phyloP scores from a whole-genome alignment of 2,329 filamentous ascomycete genomes.

The Beauveria asiatica region DNA sequence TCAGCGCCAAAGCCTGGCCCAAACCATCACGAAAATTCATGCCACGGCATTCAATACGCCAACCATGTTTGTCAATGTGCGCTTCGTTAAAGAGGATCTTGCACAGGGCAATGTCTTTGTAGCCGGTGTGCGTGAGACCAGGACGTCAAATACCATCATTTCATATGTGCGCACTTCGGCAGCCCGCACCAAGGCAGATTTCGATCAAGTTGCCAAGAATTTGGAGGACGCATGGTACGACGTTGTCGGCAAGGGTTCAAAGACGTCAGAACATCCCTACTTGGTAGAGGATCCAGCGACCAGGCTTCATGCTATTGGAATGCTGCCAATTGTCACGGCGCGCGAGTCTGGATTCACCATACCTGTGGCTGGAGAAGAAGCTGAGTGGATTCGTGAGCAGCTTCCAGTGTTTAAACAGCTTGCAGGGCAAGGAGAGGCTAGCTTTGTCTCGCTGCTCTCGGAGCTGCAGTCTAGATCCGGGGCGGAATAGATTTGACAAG shows the following conservation, averaged over 20 bases:
- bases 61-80: conserved; percentile 8
- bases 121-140: background rate
- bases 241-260: background rate
- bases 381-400: background rate
- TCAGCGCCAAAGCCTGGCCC: background rate
- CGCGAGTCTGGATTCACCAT: background rate
- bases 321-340: conserved; percentile 2
- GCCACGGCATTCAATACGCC: background rate
- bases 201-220: background rate
- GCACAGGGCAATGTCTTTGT: background rate
- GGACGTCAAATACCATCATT: background rate
- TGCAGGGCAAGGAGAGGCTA: background rate
- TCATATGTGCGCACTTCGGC: conserved; percentile 1
- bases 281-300: background rate
- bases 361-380: background rate
- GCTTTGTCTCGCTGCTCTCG: background rate
- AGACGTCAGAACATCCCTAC: background rate
- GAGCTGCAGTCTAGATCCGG: background rate
- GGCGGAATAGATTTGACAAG: too few species aligned
- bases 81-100: background rate
- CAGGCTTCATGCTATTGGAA: background rate
- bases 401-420: conserved; percentile 1
- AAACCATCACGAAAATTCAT: background rate
- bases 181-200: conserved; percentile 3
- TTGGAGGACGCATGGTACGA: conserved; percentile 7